Evolutionary conservation across 2,329 filamentous ascomycete species (phyloP).

Genomic region (Alternaria triticina): DNA sequence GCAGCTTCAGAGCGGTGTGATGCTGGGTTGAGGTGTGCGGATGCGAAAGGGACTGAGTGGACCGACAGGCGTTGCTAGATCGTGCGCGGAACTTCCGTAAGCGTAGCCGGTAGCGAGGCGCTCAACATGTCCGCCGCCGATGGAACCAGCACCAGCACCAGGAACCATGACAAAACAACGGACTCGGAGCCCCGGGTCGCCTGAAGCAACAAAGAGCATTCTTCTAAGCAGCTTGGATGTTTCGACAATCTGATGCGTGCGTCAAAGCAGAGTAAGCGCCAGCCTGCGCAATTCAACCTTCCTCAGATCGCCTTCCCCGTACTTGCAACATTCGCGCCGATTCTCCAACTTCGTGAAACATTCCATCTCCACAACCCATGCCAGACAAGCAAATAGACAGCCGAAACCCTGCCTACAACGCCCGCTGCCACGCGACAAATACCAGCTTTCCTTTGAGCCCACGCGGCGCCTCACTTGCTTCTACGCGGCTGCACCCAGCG

Average conservation of each 20-base stretch:
- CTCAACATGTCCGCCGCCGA: background rate
- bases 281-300: constrained; percentile 1
- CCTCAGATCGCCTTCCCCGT: background rate
- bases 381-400: constrained; percentile 10
- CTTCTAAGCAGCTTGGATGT: background rate
- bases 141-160: background rate
- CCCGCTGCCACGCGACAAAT: constrained; percentile 10
- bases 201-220: background rate
- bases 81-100: constrained; percentile 9
- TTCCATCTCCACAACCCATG: constrained; percentile 5
- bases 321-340: background rate
- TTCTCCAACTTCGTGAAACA: constrained; percentile 9
- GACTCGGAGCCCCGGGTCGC: background rate
- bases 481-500: background rate
- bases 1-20: constrained; percentile 22
- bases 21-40: constrained; percentile 21
- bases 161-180: background rate
- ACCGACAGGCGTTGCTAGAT: constrained; percentile 10
- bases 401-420: constrained; percentile 3
- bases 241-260: background rate
- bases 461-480: constrained; percentile 3
- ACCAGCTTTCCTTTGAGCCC: constrained; percentile 6
- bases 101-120: constrained; percentile 19
- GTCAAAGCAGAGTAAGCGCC: background rate
- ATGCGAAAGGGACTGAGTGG: constrained; percentile 17